Conservation (phyloP, 768 basidiomycete species). For the Xerocomellus amylosporus region DNA sequence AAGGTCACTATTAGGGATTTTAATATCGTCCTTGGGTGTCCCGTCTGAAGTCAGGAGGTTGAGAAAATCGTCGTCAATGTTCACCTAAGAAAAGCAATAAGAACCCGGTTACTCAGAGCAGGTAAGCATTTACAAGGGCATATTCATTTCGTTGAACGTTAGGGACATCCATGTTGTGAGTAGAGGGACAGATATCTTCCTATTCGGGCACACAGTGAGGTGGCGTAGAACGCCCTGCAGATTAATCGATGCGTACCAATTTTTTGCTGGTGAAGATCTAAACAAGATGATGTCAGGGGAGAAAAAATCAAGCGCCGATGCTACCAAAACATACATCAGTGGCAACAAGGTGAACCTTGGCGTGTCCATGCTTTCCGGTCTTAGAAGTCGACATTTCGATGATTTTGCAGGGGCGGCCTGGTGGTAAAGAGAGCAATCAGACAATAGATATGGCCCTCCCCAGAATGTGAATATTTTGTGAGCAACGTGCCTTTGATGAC, state of each 20-base stretch:
- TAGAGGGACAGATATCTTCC: conserved; percentile 95
- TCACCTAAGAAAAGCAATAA: conserved; percentile 46
- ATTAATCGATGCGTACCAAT: conserved; percentile 51
- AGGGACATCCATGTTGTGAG: conserved; percentile 99
- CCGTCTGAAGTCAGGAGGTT: conserved; percentile 90
- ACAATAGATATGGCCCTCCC: conserved; percentile 1
- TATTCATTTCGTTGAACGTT: conserved; percentile 90
- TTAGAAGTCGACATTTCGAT: conserved; percentile 99
- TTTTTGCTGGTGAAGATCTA: conserved; percentile 99
- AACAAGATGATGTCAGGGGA: conserved; percentile 1
- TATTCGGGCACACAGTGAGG: conserved; percentile 32
- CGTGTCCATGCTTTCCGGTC: conserved; percentile 99
- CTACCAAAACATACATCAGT: conserved; percentile 72
- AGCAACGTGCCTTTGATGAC: conserved; percentile 76
- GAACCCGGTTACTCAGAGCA: neutral
- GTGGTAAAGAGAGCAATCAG: neutral
- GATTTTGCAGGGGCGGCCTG: conserved; percentile 95
- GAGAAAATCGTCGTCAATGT: conserved; percentile 93
- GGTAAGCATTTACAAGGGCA: conserved; percentile 60
- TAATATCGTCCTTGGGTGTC: conserved; percentile 87
- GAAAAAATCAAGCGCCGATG: neutral
- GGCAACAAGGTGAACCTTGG: conserved; percentile 97
- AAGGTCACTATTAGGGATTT: conserved; percentile 81
- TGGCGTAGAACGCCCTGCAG: too few species aligned
- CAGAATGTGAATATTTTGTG: neutral